These are phyloP conservation scores for Terfezia boudieri DNA, from an alignment of 495 filamentous ascomycete genomes.

Conservation along the genomic window DNA sequence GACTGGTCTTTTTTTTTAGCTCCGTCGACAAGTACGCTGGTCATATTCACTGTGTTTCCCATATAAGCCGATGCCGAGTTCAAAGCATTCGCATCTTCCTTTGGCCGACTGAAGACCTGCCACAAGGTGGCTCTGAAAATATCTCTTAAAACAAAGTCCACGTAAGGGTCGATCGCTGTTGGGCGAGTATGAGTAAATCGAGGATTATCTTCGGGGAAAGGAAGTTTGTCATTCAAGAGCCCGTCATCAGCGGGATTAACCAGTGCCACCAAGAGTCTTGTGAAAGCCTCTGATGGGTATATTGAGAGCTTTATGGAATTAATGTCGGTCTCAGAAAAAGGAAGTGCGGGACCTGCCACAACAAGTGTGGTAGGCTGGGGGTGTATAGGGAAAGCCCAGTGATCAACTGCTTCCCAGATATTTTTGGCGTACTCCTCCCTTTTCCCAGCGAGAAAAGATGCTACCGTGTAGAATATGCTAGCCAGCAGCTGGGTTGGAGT, in stretches of 20 bases:
- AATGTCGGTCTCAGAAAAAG: conserved; percentile 11
- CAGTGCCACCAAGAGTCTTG: conserved; percentile 46
- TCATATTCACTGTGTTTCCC: neutral
- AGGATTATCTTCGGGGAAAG: conserved; percentile 59
- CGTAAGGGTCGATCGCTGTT: conserved; percentile 72
- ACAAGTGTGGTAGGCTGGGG: conserved; percentile 1
- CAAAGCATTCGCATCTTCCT: neutral
- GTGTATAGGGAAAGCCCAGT: conserved; percentile 13
- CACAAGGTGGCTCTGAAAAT: conserved; percentile 6
- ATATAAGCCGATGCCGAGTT: neutral
- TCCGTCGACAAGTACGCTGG: neutral
- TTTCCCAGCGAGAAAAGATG: conserved; percentile 16
- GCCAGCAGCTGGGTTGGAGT: conserved; percentile 17
- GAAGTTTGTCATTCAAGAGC: conserved; percentile 45
- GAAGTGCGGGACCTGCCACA: neutral
- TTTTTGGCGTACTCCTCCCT: conserved; percentile 8
- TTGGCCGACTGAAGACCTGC: neutral
- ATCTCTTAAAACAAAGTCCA: conserved; percentile 62
- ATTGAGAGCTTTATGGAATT: conserved; percentile 15
- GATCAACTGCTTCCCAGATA: conserved; percentile 15
- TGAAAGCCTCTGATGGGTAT: conserved; percentile 41
- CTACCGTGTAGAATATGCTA: conserved; percentile 18
- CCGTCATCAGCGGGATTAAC: conserved; percentile 31
- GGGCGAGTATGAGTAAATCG: conserved; percentile 33
- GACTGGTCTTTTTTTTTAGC: neutral